These are phyloP conservation scores for Chalaropsis ovoidea DNA, from an alignment of 2,329 filamentous ascomycete species.

Conservation along the genomic window DNA sequence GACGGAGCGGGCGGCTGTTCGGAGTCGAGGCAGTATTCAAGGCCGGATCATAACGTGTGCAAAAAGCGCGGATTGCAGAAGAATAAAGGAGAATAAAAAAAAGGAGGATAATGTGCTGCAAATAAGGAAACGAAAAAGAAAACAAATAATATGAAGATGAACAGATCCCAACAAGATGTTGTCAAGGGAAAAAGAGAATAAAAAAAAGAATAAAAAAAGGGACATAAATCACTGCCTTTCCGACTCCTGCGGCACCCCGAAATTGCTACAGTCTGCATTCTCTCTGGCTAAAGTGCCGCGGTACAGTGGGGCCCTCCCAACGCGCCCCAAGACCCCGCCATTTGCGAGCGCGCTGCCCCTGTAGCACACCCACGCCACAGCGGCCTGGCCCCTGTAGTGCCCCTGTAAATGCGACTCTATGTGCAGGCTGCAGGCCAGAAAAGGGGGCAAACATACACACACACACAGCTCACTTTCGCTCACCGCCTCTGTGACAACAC, in stretches of 20 bases:
- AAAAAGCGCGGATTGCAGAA: slow-evolving; percentile 6
- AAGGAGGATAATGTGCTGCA: background rate
- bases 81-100: slow-evolving; percentile 4
- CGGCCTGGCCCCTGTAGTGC: background rate
- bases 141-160: background rate
- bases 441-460: background rate
- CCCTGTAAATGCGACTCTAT: background rate
- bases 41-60: slow-evolving; percentile 11
- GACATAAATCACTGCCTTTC: too few relatives aligned
- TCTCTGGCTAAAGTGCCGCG: too few relatives aligned
- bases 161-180: too few relatives aligned
- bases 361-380: background rate
- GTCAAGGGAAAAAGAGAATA: too few relatives aligned
- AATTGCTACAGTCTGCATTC: too few relatives aligned
- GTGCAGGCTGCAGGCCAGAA: background rate
- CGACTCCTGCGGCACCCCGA: too few relatives aligned
- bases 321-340: too few relatives aligned
- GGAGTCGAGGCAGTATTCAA: background rate
- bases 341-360: too few relatives aligned
- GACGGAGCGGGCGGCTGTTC: background rate
- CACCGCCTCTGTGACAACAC: background rate
- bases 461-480: background rate
- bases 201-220: too few relatives aligned
- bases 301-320: too few relatives aligned
- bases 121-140: background rate